Conservation (phyloP, 2,329 filamentous ascomycete species). For the Apiospora koreana region DNA sequence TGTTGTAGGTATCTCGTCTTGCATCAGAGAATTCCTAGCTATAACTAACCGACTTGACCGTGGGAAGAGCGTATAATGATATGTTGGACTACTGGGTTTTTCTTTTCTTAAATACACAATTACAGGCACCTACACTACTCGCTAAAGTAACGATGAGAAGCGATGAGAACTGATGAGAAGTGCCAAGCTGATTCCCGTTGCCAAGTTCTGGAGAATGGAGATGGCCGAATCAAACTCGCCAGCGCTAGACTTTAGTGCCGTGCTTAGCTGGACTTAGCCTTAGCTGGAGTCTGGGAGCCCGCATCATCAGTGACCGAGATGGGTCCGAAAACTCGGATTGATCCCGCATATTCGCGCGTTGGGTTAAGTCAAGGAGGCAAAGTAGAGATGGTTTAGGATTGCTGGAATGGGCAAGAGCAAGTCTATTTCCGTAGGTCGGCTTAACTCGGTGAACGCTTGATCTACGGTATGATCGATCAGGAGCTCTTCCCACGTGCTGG, state of each 20-base stretch:
- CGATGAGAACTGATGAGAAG: no score
- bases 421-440: no score
- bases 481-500: no score
- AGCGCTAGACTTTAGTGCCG: neutral
- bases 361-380: neutral
- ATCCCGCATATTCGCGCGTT: neutral
- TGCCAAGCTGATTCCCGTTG: neutral
- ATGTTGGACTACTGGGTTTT: no score
- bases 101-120: no score
- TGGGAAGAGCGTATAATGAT: constrained; percentile 37
- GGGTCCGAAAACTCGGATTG: neutral
- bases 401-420: neutral
- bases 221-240: neutral
- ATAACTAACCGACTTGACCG: no score
- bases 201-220: neutral
- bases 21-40: neutral
- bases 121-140: no score
- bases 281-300: no score
- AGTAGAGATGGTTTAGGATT: neutral
- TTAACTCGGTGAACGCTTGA: no score
- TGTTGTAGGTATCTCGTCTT: neutral
- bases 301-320: neutral
- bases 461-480: no score
- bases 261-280: neutral
- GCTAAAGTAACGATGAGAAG: no score